Evolutionary conservation across 306 rosid genomes (phyloP), one percentile per base, ranked within the genome.

Genomic region (Ziziphus jujuba): DNA sequence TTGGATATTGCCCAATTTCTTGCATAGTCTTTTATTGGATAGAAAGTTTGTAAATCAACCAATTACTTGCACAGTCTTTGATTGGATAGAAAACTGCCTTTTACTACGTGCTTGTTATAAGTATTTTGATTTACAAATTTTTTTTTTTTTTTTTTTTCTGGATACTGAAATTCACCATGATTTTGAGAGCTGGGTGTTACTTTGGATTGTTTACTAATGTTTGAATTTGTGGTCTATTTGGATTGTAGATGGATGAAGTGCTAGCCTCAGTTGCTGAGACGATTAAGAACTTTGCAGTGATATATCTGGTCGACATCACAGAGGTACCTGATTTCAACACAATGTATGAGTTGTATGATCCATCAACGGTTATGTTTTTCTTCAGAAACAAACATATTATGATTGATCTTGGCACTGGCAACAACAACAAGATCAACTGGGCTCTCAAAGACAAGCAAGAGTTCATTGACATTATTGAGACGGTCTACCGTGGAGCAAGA

Each of bases 281-380:
- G 14, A 65, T 90, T 0, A 93, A 93, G 57, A 86, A 93, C 80
- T 93, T 90, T 74, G 97, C 95, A 19, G 97, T 93, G 31, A 78
- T 93, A 40, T 93, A 93, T 84, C 95, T 93, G 15, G 96, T 90
- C 75, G 98, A 92, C 87, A 92, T 92, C 80, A 90, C 93, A 1
- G 97, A 90, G 82, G 97, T 90, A 34, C 98, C 98, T 22, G 98
- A 93, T 81, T 90, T 93, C 80, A 90, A 93, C 90, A 90, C 96
- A 10, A 93, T 90, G 99, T 90, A 93, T 7, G 95, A 93, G 82
- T 68, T 93, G 40, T 93, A 93, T 56, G 96, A 93, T 49, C 99
- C 97, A 0, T 88, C 96, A 3, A 93, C 97, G 0, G 89, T 93
- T 9, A 90, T 93, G 99, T 93, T 93, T 78, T 93, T 93, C 84